These are phyloP conservation scores for Paramyrothecium sp. DNA, from an alignment of 2,329 filamentous ascomycete species.

Conservation along the genomic window DNA sequence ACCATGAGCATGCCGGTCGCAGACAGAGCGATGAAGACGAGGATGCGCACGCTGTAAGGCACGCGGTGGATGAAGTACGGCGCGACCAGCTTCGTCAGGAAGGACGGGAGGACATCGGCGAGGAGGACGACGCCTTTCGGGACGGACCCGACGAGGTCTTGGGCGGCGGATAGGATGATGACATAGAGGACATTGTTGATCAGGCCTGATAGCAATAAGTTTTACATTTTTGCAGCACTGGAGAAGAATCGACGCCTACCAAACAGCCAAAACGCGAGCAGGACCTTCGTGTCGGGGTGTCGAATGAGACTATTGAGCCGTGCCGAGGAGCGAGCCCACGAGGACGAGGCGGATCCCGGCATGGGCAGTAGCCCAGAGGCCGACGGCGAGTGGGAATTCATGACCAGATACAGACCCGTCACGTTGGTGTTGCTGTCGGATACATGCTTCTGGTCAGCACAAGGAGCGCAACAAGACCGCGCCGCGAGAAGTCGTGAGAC, in stretches of 20 bases:
- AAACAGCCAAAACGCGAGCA: conserved; percentile 89
- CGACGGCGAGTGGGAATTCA: conserved; percentile 38
- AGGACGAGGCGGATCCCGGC: conserved; percentile 59
- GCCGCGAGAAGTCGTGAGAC: too few relatives aligned
- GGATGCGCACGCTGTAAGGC: conserved; percentile 73
- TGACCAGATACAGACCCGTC: conserved; percentile 6
- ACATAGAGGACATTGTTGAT: conserved; percentile 99
- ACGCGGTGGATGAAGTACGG: conserved; percentile 93
- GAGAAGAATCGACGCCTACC: conserved; percentile 50
- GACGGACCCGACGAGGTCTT: conserved; percentile 89
- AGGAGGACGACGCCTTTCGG: conserved; percentile 93
- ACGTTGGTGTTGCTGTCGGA: too few relatives aligned
- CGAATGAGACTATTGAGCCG: conserved; percentile 63
- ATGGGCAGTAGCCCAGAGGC: conserved; percentile 51
- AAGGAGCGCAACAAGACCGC: too few relatives aligned
- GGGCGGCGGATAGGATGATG: conserved; percentile 90
- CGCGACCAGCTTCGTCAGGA: conserved; percentile 81
- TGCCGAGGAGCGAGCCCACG: conserved; percentile 71
- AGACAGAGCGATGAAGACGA: conserved; percentile 73
- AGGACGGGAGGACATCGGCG: conserved; percentile 87
- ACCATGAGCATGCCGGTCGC: conserved; percentile 86
- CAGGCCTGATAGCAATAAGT: conserved; percentile 26
- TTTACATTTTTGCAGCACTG: neutral
- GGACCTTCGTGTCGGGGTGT: conserved; percentile 68
- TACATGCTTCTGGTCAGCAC: too few relatives aligned